Evolutionary conservation across 352 stramenopile species (phyloP).

Genomic region (Phytophthora crassamura): DNA sequence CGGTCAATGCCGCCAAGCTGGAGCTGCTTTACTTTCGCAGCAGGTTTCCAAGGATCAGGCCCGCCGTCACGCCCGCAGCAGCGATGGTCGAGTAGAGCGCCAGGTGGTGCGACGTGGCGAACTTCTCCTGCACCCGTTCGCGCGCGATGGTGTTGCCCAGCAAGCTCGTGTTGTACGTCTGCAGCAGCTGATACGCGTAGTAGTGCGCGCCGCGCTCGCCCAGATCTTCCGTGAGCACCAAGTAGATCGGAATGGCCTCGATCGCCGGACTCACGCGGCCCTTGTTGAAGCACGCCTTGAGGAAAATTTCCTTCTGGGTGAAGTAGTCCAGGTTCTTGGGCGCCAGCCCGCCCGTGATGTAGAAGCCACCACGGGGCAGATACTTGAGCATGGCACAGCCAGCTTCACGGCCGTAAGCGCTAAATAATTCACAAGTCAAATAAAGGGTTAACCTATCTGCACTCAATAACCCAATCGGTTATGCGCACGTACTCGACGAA

Average conservation of each 20-base stretch:
- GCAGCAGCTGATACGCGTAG: constrained; percentile 82
- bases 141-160: constrained; percentile 40
- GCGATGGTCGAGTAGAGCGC: constrained; percentile 54
- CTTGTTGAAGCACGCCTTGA: constrained; percentile 89
- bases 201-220: constrained; percentile 91
- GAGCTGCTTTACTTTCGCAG: constrained; percentile 26
- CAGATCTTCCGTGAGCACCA: constrained; percentile 92
- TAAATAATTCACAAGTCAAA: constrained; percentile 25
- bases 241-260: constrained; percentile 82
- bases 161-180: constrained; percentile 60
- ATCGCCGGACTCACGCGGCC: constrained; percentile 86
- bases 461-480: neutral
- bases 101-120: constrained; percentile 46
- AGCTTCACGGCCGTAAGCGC: constrained; percentile 95
- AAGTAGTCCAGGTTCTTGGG: constrained; percentile 97
- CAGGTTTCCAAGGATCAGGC: constrained; percentile 32
- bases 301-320: constrained; percentile 79
- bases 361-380: constrained; percentile 96
- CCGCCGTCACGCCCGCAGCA: constrained; percentile 42
- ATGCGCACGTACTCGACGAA: constrained; percentile 92
- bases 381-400: constrained; percentile 96
- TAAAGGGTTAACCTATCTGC: constrained; percentile 10
- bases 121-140: constrained; percentile 42
- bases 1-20: neutral
- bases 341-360: constrained; percentile 96